A percentile compares a stretch with the other conserved stretches of the same genome.
Evolutionary conservation across 257 asterid genomes (phyloP).

Genomic region (Scutellaria barbata): DNA sequence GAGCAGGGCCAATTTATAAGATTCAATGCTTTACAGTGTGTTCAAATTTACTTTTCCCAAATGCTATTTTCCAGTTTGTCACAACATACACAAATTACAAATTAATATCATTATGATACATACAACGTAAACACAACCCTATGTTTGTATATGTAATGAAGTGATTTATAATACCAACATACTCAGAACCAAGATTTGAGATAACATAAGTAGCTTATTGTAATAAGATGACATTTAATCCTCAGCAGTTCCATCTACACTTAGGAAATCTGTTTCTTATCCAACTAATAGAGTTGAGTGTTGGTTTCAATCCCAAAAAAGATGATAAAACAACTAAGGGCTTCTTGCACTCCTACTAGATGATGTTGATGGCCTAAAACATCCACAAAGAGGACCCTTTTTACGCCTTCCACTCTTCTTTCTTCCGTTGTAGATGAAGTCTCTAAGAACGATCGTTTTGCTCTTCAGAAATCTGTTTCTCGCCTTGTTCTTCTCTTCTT

Average conservation of each 20-base stretch:
- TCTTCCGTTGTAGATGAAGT: conserved; percentile 67
- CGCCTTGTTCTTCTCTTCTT: conserved; percentile 64
- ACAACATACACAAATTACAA: no score
- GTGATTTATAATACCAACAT: neutral
- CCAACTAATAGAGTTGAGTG: conserved; percentile 39
- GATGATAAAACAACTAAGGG: conserved; percentile 23
- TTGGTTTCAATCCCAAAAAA: neutral
- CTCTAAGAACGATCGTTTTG: conserved; percentile 67
- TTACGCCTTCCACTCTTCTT: conserved; percentile 56
- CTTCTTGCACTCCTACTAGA: conserved; percentile 47
- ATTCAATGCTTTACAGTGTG: no score
- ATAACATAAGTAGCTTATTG: conserved; percentile 42
- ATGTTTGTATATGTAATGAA: neutral
- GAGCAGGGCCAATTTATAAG: no score
- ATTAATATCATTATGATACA: no score
- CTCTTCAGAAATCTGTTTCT: conserved; percentile 56
- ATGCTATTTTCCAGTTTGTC: no score
- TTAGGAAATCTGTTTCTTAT: conserved; percentile 39
- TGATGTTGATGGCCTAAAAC: conserved; percentile 66
- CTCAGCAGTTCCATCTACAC: conserved; percentile 37
- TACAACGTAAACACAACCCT: no score
- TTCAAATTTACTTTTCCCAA: no score
- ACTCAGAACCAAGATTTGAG: neutral
- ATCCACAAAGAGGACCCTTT: conserved; percentile 71
- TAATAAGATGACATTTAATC: conserved; percentile 47